phyloP scores from a whole-genome alignment of 345 rosid species.

The Linum trigynum region DNA sequence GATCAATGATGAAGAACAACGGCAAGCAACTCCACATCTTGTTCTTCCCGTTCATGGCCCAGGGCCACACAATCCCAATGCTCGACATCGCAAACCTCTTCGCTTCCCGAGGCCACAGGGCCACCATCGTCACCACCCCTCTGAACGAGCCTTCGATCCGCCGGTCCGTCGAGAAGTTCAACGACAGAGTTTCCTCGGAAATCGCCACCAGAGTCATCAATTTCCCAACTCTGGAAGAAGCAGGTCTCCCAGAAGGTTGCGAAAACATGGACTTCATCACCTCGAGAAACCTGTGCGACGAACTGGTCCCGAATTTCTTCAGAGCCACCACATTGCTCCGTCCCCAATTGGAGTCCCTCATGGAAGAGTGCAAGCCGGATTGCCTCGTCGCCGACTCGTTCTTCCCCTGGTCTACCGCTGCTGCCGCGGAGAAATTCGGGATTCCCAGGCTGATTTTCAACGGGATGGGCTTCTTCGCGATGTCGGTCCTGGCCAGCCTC shows the following conservation, averaged over 20 bases:
- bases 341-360: slow-evolving; percentile 20
- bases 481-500: slow-evolving; percentile 19
- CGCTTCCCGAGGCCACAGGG: slow-evolving; percentile 27
- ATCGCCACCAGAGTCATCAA: background rate
- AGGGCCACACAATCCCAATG: slow-evolving; percentile 44
- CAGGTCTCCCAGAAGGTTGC: background rate
- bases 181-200: background rate
- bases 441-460: slow-evolving; percentile 35
- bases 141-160: slow-evolving; percentile 23
- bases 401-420: slow-evolving; percentile 27
- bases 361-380: slow-evolving; percentile 19
- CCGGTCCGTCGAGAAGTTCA: slow-evolving; percentile 8
- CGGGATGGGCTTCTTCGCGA: slow-evolving; percentile 34
- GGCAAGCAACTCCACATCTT: slow-evolving; percentile 20
- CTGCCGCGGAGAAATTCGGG: slow-evolving; percentile 14
- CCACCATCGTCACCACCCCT: slow-evolving; percentile 29
- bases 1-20: background rate
- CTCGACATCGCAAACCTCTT: slow-evolving; percentile 40
- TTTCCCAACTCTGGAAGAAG: background rate
- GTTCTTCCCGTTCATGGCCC: slow-evolving; percentile 42
- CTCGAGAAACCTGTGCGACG: background rate
- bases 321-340: slow-evolving; percentile 26
- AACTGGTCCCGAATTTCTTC: background rate
- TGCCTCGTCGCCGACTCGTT: slow-evolving; percentile 36
- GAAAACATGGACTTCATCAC: background rate